Conservation (phyloP, 257 asterid species). For the Solanum corneliomulleri region DNA sequence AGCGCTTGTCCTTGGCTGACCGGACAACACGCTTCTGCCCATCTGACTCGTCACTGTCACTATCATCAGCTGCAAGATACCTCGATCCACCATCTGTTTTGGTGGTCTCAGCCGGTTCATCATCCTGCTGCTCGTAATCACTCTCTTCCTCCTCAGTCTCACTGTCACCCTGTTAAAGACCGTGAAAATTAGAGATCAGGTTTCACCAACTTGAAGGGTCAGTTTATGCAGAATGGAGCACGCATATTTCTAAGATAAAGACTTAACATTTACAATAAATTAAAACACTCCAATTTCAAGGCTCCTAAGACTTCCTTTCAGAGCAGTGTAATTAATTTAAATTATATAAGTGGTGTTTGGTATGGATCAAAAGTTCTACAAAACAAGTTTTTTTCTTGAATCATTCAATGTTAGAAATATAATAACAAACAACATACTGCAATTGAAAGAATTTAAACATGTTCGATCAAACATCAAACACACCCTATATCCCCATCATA, state of each 20-base stretch:
- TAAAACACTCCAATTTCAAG: neutral
- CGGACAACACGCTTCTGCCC: constrained; percentile 65
- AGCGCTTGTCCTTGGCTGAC: constrained; percentile 70
- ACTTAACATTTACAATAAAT: neutral
- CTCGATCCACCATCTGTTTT: constrained; percentile 16
- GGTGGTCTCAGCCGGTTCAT: constrained; percentile 17
- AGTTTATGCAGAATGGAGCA: neutral
- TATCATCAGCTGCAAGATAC: constrained; percentile 27
- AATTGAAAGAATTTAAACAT: neutral
- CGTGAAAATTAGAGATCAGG: neutral
- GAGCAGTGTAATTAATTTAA: neutral
- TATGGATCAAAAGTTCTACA: neutral
- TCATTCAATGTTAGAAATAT: neutral
- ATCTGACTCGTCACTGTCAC: constrained; percentile 59
- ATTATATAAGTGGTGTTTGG: neutral
- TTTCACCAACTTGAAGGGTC: neutral
- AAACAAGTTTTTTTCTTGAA: neutral
- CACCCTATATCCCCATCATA: neutral
- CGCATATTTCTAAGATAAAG: neutral
- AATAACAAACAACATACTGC: neutral
- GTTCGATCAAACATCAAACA: neutral
- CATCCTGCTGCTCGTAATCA: constrained; percentile 33
- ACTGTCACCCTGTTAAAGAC: constrained; percentile 37
- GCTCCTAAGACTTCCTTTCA: neutral
- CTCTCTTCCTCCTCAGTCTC: constrained; percentile 41